Percentiles rank a stretch among this genome's conserved stretches.
These are phyloP conservation scores for Cystofilobasidium ferigula DNA, from an alignment of 768 basidiomycete genomes.

Conservation along the genomic window DNA sequence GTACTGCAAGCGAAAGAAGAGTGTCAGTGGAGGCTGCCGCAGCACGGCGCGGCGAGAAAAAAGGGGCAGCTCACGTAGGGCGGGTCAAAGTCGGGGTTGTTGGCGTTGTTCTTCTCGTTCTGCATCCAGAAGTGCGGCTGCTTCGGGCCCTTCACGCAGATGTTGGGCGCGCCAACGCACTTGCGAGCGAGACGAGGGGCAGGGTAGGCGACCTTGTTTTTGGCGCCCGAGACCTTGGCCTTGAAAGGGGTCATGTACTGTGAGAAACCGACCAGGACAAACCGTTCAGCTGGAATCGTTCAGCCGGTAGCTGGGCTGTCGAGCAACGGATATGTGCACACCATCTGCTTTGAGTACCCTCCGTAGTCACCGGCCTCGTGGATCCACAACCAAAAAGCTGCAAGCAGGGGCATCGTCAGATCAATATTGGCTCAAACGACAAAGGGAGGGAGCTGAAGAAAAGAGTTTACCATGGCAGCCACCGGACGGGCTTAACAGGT, in stretches of 20 bases:
- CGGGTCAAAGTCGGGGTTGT: not conserved
- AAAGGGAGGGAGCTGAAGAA: not conserved
- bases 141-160: slow-evolving; percentile 2
- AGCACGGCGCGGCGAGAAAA: no score
- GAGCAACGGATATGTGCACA: not conserved
- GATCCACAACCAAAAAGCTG: slow-evolving; percentile 11
- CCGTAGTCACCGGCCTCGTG: slow-evolving; percentile 12
- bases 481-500: not conserved
- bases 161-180: not conserved
- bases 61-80: not conserved
- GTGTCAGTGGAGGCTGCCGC: no score
- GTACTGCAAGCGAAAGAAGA: no score
- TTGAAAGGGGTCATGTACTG: slow-evolving; percentile 5
- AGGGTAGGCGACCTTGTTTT: not conserved
- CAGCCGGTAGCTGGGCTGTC: not conserved
- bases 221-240: not conserved
- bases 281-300: no score
- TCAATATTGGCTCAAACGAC: not conserved
- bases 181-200: not conserved
- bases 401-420: not conserved
- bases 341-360: slow-evolving; percentile 6
- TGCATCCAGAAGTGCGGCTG: slow-evolving; percentile 8
- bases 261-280: not conserved
- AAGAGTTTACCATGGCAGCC: not conserved
- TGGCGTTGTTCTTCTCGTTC: slow-evolving; percentile 1